These are phyloP conservation scores for Rubroboletus satanas DNA, from an alignment of 768 basidiomycete species.

Conservation along the genomic window DNA sequence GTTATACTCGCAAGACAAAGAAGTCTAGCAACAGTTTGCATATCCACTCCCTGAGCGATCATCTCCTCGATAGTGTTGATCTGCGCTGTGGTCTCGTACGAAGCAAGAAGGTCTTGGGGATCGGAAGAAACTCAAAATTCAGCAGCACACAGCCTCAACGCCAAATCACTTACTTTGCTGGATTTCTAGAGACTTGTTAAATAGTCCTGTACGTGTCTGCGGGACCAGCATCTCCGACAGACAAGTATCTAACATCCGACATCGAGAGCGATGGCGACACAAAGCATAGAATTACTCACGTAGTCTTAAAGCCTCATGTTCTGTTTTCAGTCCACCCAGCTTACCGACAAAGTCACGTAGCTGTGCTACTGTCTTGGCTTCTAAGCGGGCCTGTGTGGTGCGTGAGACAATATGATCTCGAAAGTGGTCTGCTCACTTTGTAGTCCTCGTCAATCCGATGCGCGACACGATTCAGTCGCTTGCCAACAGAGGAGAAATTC, in stretches of 20 bases:
- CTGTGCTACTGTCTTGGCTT: slow-evolving; percentile 88
- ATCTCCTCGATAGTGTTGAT: slow-evolving; percentile 87
- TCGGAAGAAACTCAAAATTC: not conserved
- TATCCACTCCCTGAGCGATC: slow-evolving; percentile 80
- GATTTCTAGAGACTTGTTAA: slow-evolving; percentile 89
- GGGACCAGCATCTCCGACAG: slow-evolving; percentile 89
- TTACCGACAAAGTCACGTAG: slow-evolving; percentile 94
- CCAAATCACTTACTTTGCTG: slow-evolving; percentile 73
- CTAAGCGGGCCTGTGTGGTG: slow-evolving; percentile 60
- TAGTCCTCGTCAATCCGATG: slow-evolving; percentile 88
- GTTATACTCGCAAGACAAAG: slow-evolving; percentile 85
- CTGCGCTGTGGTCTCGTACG: slow-evolving; percentile 79
- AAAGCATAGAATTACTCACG: slow-evolving; percentile 50
- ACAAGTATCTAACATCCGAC: slow-evolving; percentile 67
- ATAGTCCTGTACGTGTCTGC: slow-evolving; percentile 78
- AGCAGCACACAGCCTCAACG: slow-evolving; percentile 4
- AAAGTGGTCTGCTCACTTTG: slow-evolving; percentile 48
- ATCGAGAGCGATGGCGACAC: slow-evolving; percentile 1
- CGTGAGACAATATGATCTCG: not conserved
- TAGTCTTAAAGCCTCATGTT: slow-evolving; percentile 83
- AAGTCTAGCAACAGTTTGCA: slow-evolving; percentile 73
- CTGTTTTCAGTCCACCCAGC: slow-evolving; percentile 85
- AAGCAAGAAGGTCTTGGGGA: slow-evolving; percentile 81
- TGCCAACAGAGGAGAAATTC: slow-evolving; percentile 89
- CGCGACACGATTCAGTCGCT: slow-evolving; percentile 75